Conservation (phyloP, 352 stramenopile genomes). For the Globisporangium takayamanum region DNA sequence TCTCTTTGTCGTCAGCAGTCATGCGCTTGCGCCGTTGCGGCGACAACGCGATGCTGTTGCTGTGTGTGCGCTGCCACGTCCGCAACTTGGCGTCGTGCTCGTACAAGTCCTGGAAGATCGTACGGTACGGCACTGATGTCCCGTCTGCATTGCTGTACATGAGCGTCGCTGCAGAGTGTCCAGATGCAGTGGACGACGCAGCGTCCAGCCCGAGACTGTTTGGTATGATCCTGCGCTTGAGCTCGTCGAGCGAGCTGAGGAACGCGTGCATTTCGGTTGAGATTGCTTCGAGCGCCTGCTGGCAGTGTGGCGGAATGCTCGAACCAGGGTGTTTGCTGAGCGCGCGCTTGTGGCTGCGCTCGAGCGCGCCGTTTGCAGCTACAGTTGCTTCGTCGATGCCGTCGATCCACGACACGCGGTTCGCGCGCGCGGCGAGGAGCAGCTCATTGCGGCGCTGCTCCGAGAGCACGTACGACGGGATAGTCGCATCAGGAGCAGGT, state of each 20-base stretch:
- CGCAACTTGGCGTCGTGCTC: conserved; percentile 30
- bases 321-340: not conserved
- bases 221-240: conserved; percentile 37
- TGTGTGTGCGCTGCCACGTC: conserved; percentile 37
- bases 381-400: conserved; percentile 22
- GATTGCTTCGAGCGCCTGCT: conserved; percentile 40
- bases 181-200: not conserved
- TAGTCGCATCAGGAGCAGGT: not conserved
- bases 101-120: conserved; percentile 41
- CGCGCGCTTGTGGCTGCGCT: not conserved
- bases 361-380: not conserved
- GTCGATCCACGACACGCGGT: conserved; percentile 69
- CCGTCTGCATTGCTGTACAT: not conserved
- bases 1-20: conserved; percentile 40
- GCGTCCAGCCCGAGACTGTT: conserved; percentile 20
- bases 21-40: conserved; percentile 16
- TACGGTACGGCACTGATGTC: conserved; percentile 16
- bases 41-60: conserved; percentile 10
- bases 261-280: conserved; percentile 28
- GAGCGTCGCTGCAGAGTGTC: not conserved
- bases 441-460: conserved; percentile 68
- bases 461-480: conserved; percentile 44
- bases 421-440: conserved; percentile 60
- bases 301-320: conserved; percentile 23
- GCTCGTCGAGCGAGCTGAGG: conserved; percentile 28